Evolutionary conservation across 768 basidiomycete species (phyloP), one percentile per base, ranked within the genome.

Genomic region (Royoungia palumana): DNA sequence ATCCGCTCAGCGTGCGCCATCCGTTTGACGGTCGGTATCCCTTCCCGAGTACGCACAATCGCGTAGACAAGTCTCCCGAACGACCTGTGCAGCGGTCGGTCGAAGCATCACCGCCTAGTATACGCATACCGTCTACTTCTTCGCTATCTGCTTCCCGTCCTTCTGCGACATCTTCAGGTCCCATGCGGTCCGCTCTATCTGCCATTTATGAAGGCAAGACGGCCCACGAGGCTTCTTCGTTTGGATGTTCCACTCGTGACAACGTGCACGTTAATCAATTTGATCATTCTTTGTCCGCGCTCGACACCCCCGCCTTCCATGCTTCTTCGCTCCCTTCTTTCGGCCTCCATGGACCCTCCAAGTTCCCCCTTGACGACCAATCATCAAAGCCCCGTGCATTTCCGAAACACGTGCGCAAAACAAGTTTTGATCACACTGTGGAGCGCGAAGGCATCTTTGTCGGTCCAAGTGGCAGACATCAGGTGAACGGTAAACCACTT

Each of bases 341-440:
- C 50, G 86, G 87, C 50, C 64, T 85, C 35, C 82, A 86, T 68
- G 83, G 84, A 42, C 71, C 70, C 44, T 72, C 77, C 41, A 68
- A 67, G 42, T 57, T 54, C 44, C 60, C 60, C 42, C 54, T 47
- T 52, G 55, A 75, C 52, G 53, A 66, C 57, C 57, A 61, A 21
- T 59, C 70, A 50, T 59, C 66, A 43, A 70, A 70, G 53, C 61
- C 75, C 56, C 82, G 77, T 54, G 69, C 76, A 25, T 89, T 93
- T 64, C 89, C 93, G 44, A 80, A 86, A 51, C 87, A 88, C 67
- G 89, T 92, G 50, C 81, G 93, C 53, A 96, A 96, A 75, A 91
- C 93, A 39, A 93, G 90, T 68, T 95, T 94, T 66, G 93, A 96
- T 67, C 93, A 94, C 69, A 94, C 93, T 4, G 85, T 94, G 35